These are phyloP conservation scores for Mollisia scopiformis DNA, from an alignment of 2,329 filamentous ascomycete genomes.

Conservation along the genomic window DNA sequence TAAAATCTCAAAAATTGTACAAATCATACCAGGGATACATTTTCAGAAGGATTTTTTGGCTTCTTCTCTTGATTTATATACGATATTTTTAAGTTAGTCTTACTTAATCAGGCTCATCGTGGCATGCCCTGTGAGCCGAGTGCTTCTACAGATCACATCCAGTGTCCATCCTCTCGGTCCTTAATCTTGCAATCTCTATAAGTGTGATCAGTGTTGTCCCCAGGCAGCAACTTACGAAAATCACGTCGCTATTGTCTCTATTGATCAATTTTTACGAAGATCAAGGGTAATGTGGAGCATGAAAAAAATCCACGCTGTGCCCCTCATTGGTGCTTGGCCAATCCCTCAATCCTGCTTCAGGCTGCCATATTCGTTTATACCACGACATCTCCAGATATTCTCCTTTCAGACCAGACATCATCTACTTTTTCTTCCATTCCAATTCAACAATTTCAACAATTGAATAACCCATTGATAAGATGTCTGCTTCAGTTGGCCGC, in stretches of 20 bases:
- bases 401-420: neutral
- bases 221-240: neutral
- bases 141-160: too few relatives aligned
- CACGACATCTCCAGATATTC: neutral
- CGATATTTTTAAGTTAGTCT: too few relatives aligned
- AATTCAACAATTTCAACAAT: neutral
- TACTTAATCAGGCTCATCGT: too few relatives aligned
- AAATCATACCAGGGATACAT: too few relatives aligned
- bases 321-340: neutral
- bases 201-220: neutral
- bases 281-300: neutral
- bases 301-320: neutral
- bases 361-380: neutral
- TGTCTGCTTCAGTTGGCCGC: slow-evolving; percentile 17
- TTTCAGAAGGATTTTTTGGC: too few relatives aligned
- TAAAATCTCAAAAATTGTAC: too few relatives aligned
- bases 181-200: neutral
- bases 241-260: neutral
- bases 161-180: too few relatives aligned
- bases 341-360: neutral
- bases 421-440: neutral
- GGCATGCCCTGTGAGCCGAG: too few relatives aligned
- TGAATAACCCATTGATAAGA: slow-evolving; percentile 3
- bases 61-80: too few relatives aligned
- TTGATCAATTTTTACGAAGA: neutral